A percentile compares a stretch with the other conserved stretches of the same genome.
Evolutionary conservation across 306 rosid genomes (phyloP).

Genomic region (Ammopiptanthus mongolicus): DNA sequence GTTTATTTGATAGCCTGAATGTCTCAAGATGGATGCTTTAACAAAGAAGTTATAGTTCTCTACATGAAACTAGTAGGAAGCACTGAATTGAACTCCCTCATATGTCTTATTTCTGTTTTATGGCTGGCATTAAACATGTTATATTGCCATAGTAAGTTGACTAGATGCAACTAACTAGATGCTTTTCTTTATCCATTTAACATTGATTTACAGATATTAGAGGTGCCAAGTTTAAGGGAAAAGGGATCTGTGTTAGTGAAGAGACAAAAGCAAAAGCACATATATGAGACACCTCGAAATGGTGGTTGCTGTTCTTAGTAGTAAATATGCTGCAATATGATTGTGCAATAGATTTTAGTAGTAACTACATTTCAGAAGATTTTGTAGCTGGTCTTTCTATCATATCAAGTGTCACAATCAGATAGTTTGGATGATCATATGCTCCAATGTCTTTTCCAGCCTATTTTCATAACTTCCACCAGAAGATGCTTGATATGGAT

Average conservation of each 20-base stretch:
- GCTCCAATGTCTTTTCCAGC: neutral
- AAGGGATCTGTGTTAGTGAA: conserved; percentile 56
- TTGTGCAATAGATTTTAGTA: conserved; percentile 1
- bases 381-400: conserved; percentile 3
- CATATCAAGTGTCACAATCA: neutral
- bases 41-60: neutral
- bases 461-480: neutral
- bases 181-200: neutral
- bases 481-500: conserved; percentile 18
- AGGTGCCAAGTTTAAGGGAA: conserved; percentile 66
- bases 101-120: neutral
- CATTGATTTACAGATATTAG: conserved; percentile 52
- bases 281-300: conserved; percentile 18
- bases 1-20: neutral
- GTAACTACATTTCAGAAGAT: neutral
- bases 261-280: conserved; percentile 57
- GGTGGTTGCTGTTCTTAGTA: conserved; percentile 54
- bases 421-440: conserved; percentile 10
- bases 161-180: neutral
- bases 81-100: neutral
- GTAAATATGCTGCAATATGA: conserved; percentile 14
- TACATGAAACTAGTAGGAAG: neutral
- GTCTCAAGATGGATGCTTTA: neutral
- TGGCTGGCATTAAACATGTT: neutral
- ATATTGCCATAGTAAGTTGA: neutral